Evolutionary conservation across 2,329 filamentous ascomycete species (phyloP), one percentile per base, ranked within the genome.

Genomic region (Aspergillus luchuensis): DNA sequence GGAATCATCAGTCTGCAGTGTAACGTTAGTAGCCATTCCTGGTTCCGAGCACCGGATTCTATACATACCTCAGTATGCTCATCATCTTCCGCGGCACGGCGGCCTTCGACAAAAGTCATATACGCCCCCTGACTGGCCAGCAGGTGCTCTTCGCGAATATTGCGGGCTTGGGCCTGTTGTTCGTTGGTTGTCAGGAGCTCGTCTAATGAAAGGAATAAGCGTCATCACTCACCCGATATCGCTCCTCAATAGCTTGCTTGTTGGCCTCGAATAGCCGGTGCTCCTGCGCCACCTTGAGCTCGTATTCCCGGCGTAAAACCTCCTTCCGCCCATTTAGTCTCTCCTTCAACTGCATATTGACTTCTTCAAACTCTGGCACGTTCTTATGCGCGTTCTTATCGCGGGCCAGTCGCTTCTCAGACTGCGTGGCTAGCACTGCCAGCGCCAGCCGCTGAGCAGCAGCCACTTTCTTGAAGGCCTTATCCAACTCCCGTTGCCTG

Each of bases 401-500:
- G 30, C 73, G 74, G 25, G 74, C 68, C 43, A 81, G 66, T 48
- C 70, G 74, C 57, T 71, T 65, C 61, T 80, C 72, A 6, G 77
- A 74, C 25, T 77, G 74, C 13, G 69, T 71, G 4, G 78, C 77
- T 52, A 81, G 61, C 10, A 78, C 69, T 25, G 71, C 72, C 50
- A 81, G 67, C 11, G 79, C 74, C 30, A 79, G 64, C 53, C 73
- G 68, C 60, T 81, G 79, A 5, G 74, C 76, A 21, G 72, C 69
- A 25, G 75, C 78, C 11, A 81, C 72, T 53, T 71, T 74, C 59
- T 74, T 78, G 63, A 78, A 81, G 8, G 76, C 72, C 28, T 72
- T 71, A 47, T 78, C 76, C 39, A 81, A 60, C 61, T 80, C 77
- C 15, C 74, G 73, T 66, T 80, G 77, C 8, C 79, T 74, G 45